These are phyloP conservation scores for Mrakia gelida DNA, from an alignment of 768 basidiomycete species.

Conservation along the genomic window DNA sequence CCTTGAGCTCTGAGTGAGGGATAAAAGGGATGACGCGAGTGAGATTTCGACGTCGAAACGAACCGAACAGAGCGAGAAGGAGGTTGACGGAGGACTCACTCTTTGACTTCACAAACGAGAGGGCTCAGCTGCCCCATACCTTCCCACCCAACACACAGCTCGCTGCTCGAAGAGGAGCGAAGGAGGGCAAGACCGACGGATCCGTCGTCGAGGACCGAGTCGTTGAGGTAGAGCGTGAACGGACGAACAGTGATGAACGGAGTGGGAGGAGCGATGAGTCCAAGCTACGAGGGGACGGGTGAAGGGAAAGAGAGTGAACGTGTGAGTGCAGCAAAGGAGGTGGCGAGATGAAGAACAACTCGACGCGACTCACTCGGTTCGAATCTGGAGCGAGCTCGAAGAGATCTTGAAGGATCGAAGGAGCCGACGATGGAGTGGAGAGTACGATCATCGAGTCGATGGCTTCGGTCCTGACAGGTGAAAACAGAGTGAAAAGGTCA, in stretches of 20 bases:
- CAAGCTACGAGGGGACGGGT: slow-evolving; percentile 28
- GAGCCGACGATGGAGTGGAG: neutral
- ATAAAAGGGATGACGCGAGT: neutral
- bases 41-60: neutral
- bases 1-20: slow-evolving; percentile 40
- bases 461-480: neutral
- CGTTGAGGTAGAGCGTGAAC: slow-evolving; percentile 39
- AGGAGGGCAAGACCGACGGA: slow-evolving; percentile 40
- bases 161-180: slow-evolving; percentile 1
- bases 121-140: slow-evolving; percentile 37
- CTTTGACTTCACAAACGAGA: slow-evolving; percentile 31
- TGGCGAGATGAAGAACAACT: too few relatives aligned
- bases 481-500: neutral
- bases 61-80: neutral
- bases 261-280: slow-evolving; percentile 41
- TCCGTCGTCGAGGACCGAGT: slow-evolving; percentile 34
- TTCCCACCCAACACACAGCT: slow-evolving; percentile 30
- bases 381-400: neutral
- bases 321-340: neutral
- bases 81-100: slow-evolving; percentile 33
- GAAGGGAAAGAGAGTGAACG: too few relatives aligned
- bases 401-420: neutral
- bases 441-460: neutral
- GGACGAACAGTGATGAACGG: slow-evolving; percentile 43
- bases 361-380: neutral